Evolutionary conservation across 2,329 filamentous ascomycete species (phyloP), one percentile per base, ranked within the genome.

Genomic region (Cladosporium velox): DNA sequence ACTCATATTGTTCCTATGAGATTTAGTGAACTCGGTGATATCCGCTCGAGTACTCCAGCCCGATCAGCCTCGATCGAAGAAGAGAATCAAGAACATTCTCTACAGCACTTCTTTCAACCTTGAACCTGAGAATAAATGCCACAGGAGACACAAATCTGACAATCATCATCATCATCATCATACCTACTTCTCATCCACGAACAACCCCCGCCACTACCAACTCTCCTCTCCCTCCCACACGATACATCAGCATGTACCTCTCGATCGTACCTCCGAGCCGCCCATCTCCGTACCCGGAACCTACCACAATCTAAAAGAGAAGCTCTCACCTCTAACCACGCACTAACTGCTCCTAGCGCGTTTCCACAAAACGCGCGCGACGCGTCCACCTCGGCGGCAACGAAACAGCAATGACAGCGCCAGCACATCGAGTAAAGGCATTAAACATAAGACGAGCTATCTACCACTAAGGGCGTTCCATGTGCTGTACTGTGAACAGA

Each of bases 391-490:
- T 34, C 21, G n/a, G 21, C 30, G 15, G 30, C 59, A 21, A 38
- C 30, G 34, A 62, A 62, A 62, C 7, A n/a, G 44, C n/a, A 38
- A 14, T n/a, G 8, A 28, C 44, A 18, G 26, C 44, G 11, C 10
- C 14, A 30, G 18, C 57, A 38, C 18, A 24, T 24, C 32, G 28
- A 62, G 55, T 47, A 49, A 30, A 35, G 54, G 52, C 54, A 65
- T 65, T 59, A 65, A 59, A 51, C 63, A 65, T 52, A 59, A 54
- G 10, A 59, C 51, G 32, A 52, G 63, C 54, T 65, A 59, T 65
- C 57, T 65, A 59, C 63, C 47, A 21, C 44, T 49, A 64, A 55
- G 35, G n/a, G 28, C 28, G 38, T 57, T n/a, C 35, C 61, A 26
- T 47, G 24, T 44, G 21, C 38, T 47, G 51, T 57, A 47, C 61